Evolutionary conservation across 192 early-diverging fungal genomes (phyloP), one percentile per base, ranked within the genome.

Genomic region (Coemansia sp.): DNA sequence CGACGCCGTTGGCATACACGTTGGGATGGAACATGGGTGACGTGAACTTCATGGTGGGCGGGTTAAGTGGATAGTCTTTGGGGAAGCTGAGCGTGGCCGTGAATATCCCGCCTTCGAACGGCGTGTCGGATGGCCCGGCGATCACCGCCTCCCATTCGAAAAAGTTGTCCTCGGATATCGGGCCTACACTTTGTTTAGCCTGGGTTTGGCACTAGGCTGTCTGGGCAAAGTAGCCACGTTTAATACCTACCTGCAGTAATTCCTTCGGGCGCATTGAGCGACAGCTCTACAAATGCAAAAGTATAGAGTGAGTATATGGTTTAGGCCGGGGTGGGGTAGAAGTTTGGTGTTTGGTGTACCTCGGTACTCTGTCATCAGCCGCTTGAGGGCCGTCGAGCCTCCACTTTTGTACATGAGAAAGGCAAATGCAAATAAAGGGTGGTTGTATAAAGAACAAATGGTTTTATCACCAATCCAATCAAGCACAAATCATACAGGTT

Each of bases 41-140:
- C 1, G 94, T 96, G 72, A 98, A 99, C 77, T 91, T 91, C 97
- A 99, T 99, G 16, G 80, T 85, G 10, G 97, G 97, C 17, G 97
- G 97, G 35, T 87, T 90, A 26, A 99, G 86, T 25, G 97, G 97
- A 69, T 99, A 99, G 77, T 99, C 97, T 54, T 83, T 88, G 1
- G 94, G 97, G 61, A 97, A 96, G 19, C 71, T 89, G 23, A 99
- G 67, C 6, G 83, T 88, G 2, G 97, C 94, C 21, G 93, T 86
- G 63, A 99, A 98, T 25, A 98, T 85, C 11, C 97, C 97, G 39
- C 90, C 91, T 80, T 98, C 97, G 70, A 93, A 98, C 14, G 93
- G 92, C 12, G 97, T 99, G 48, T 87, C 95, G 51, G 89, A 87
- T 1, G 94, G 95, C 19, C 95, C 93, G 58, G 65, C 62, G 55